Evolutionary conservation across 2,329 filamentous ascomycete species (phyloP).

Genomic region (Hirsutella minnesotensis): DNA sequence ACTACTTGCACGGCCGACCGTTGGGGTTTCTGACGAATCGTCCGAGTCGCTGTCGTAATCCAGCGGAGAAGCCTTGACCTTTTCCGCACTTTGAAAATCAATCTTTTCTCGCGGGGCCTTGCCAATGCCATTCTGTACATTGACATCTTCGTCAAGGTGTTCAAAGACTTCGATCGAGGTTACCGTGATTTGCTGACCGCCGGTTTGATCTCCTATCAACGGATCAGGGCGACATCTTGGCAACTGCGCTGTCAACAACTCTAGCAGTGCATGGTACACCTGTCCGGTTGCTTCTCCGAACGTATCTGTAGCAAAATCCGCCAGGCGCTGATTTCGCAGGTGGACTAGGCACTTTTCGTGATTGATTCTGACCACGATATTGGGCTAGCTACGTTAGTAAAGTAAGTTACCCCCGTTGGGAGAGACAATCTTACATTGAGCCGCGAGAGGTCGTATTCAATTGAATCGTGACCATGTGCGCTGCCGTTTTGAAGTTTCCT

Average conservation of each 20-base stretch:
- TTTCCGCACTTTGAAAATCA: constrained; percentile 34
- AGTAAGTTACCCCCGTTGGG: background rate
- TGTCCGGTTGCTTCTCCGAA: constrained; percentile 64
- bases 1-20: constrained; percentile 5
- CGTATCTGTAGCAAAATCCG: constrained; percentile 56
- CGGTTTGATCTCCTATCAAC: constrained; percentile 19
- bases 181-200: constrained; percentile 22
- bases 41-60: constrained; percentile 21
- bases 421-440: constrained; percentile 36
- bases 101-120: constrained; percentile 36
- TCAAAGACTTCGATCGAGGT: constrained; percentile 46
- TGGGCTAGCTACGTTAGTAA: constrained; percentile 39
- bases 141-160: constrained; percentile 37
- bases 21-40: constrained; percentile 19
- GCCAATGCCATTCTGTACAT: constrained; percentile 46
- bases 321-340: constrained; percentile 67
- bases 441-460: constrained; percentile 29
- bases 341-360: constrained; percentile 75
- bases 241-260: constrained; percentile 56
- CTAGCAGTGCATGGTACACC: constrained; percentile 66
- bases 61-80: constrained; percentile 26
- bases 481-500: constrained; percentile 41
- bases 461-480: constrained; percentile 13
- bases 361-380: constrained; percentile 68
- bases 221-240: constrained; percentile 53